These are phyloP conservation scores for Aureobasidium zeae DNA, from an alignment of 2,329 filamentous ascomycete species.

Conservation along the genomic window DNA sequence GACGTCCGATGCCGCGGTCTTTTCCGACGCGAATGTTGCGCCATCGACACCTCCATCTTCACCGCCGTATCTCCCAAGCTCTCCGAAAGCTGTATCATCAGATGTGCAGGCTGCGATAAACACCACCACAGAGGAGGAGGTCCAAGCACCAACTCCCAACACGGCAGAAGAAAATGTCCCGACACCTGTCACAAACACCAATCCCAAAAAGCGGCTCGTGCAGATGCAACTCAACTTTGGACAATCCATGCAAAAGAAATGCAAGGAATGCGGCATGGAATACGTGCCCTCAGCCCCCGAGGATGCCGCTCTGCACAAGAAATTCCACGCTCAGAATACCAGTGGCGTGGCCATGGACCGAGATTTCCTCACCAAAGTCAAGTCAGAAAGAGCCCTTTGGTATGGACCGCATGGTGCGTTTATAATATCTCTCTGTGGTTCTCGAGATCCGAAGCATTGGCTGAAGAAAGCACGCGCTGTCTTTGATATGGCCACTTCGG, in stretches of 20 bases:
- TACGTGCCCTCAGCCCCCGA: conserved; percentile 54
- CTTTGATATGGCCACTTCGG: conserved; percentile 53
- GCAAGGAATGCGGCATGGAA: conserved; percentile 55
- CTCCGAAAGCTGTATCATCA: conserved; percentile 20
- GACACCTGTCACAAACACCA: too few relatives aligned
- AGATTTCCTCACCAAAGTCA: conserved; percentile 41
- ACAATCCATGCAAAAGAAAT: conserved; percentile 46
- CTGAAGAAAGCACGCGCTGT: conserved; percentile 46
- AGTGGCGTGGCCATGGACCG: conserved; percentile 54
- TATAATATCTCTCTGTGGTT: conserved; percentile 48
- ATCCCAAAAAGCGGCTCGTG: conserved; percentile 33
- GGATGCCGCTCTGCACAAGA: conserved; percentile 53
- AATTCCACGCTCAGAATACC: conserved; percentile 53
- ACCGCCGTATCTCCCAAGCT: conserved; percentile 31
- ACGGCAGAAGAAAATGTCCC: conserved; percentile 30
- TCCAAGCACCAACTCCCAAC: too few relatives aligned
- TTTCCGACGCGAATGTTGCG: conserved; percentile 20
- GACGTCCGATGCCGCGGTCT: conserved; percentile 20
- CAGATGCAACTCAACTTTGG: conserved; percentile 56
- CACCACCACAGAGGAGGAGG: too few relatives aligned
- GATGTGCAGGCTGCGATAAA: conserved; percentile 24
- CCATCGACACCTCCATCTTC: conserved; percentile 44
- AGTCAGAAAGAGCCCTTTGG: conserved; percentile 14
- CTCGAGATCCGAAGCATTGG: conserved; percentile 41
- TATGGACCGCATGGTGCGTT: conserved; percentile 33